phyloP scores from a whole-genome alignment of 768 basidiomycete genomes.

The Kwoniella mangroviensis region DNA sequence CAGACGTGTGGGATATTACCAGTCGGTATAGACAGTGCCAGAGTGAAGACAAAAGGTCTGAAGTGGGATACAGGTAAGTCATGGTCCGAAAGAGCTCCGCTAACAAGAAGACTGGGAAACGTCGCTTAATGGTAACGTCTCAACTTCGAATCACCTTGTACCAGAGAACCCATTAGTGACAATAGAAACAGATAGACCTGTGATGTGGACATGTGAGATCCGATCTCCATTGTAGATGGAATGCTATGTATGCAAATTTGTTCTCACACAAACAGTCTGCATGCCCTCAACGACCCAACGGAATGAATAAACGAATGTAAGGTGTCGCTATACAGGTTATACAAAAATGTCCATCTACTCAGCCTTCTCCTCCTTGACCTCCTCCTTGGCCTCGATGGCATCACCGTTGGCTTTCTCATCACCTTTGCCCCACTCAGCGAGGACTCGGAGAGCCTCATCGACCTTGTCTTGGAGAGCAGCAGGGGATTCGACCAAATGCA shows the following conservation, averaged over 20 bases:
- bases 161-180: constrained; percentile 69
- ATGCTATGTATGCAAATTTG: background rate
- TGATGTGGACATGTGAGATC: constrained; percentile 71
- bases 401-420: constrained; percentile 47
- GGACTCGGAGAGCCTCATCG: constrained; percentile 83
- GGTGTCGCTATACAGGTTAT: constrained; percentile 1
- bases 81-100: background rate
- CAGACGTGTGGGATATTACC: constrained; percentile 94
- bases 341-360: constrained; percentile 12
- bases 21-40: constrained; percentile 75
- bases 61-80: constrained; percentile 83
- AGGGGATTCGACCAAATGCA: constrained; percentile 80
- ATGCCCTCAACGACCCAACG: constrained; percentile 25
- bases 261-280: constrained; percentile 22
- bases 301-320: constrained; percentile 1
- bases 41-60: constrained; percentile 80
- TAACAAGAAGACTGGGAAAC: constrained; percentile 67
- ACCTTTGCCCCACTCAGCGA: constrained; percentile 76
- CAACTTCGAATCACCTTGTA: constrained; percentile 90
- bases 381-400: constrained; percentile 37
- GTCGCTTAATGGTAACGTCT: constrained; percentile 81
- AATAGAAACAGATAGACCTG: constrained; percentile 76
- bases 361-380: constrained; percentile 29
- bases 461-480: constrained; percentile 89
- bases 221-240: constrained; percentile 10